Evolutionary conservation across 2,329 filamentous ascomycete genomes (phyloP).

Genomic region (Scedosporium dehoogii): DNA sequence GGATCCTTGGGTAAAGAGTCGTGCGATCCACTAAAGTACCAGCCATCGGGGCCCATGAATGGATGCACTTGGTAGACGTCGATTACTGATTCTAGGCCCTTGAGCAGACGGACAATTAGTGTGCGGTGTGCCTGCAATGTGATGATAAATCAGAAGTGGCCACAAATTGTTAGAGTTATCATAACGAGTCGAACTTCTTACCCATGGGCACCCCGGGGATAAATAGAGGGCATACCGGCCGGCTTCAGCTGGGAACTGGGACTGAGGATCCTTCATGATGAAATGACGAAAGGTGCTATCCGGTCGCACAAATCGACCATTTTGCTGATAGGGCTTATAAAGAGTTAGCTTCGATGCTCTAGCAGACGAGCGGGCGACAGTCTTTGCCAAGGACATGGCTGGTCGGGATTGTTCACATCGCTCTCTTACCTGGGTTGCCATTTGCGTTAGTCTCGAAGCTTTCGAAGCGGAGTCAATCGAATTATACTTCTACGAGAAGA

Average conservation of each 20-base stretch:
- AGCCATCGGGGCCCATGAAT: slow-evolving; percentile 48
- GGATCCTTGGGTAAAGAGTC: slow-evolving; percentile 44
- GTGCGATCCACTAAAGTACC: slow-evolving; percentile 40
- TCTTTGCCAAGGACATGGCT: too few species aligned
- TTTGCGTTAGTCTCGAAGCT: too few species aligned
- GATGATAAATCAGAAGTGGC: background rate
- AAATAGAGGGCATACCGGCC: slow-evolving; percentile 54
- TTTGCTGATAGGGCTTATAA: slow-evolving; percentile 18
- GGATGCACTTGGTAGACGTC: slow-evolving; percentile 59
- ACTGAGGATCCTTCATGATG: slow-evolving; percentile 39
- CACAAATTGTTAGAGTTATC: too few species aligned
- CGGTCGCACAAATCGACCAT: slow-evolving; percentile 43
- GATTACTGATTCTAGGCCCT: slow-evolving; percentile 62
- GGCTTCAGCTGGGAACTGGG: slow-evolving; percentile 47
- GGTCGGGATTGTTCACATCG: too few species aligned
- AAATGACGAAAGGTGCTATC: slow-evolving; percentile 44
- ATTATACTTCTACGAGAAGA: too few species aligned
- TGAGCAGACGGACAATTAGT: slow-evolving; percentile 61
- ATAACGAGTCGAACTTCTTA: slow-evolving; percentile 15
- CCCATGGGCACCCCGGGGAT: slow-evolving; percentile 54
- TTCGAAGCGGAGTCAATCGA: too few species aligned
- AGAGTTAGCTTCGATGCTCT: background rate
- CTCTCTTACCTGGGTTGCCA: too few species aligned
- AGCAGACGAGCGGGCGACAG: background rate
- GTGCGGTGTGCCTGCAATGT: slow-evolving; percentile 55